These are phyloP conservation scores for Simmondsia chinensis DNA, from an alignment of 148 eudicot genomes.

Conservation along the genomic window DNA sequence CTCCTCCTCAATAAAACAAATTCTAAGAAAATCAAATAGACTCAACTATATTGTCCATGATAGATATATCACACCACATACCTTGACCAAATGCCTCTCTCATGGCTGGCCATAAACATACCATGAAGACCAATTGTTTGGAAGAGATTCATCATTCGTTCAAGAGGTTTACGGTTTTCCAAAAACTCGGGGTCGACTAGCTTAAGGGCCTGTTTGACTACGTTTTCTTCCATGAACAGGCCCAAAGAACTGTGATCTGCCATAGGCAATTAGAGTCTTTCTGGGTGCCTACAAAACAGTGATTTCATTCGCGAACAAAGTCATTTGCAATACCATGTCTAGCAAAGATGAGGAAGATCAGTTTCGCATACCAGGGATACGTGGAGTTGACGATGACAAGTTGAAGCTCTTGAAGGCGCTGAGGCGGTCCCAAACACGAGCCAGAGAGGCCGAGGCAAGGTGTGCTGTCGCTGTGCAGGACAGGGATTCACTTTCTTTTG, in stretches of 20 bases:
- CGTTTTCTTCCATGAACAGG: too few species aligned
- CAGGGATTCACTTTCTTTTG: constrained; percentile 20
- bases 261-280: constrained; percentile 32
- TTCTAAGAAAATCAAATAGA: neutral
- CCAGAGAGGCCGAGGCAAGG: constrained; percentile 55
- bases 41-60: neutral
- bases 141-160: constrained; percentile 11
- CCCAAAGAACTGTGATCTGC: constrained; percentile 53
- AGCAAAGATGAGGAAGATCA: neutral
- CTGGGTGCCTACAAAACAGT: constrained; percentile 17
- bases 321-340: neutral
- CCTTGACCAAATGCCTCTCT: too few species aligned
- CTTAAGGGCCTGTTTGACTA: too few species aligned
- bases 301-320: constrained; percentile 7
- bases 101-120: constrained; percentile 3
- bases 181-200: constrained; percentile 19
- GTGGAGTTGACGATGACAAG: constrained; percentile 10
- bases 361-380: too few species aligned
- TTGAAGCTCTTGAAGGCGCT: constrained; percentile 47
- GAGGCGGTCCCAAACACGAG: constrained; percentile 51
- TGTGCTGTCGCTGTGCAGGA: constrained; percentile 19
- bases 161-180: constrained; percentile 3
- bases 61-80: too few species aligned
- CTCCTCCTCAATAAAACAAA: neutral
- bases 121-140: constrained; percentile 4